Evolutionary conservation across 2,329 filamentous ascomycete genomes (phyloP), one percentile per base, ranked within the genome.

Genomic region (Colletotrichum caudatum): DNA sequence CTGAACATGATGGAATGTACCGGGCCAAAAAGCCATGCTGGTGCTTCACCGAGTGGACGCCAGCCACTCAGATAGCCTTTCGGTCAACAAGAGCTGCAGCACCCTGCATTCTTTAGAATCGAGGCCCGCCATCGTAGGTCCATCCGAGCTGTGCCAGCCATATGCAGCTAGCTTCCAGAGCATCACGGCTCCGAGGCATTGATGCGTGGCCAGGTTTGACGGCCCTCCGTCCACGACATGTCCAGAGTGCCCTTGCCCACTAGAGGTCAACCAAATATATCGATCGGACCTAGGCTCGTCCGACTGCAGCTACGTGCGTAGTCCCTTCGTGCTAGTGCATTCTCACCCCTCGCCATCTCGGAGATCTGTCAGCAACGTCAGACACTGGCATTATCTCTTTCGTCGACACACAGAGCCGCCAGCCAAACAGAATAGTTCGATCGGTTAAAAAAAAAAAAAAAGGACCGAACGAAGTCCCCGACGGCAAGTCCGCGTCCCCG

Each of bases 21-120:
- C 69, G 16, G 16, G 51, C 64, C 57, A 51, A 26, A 12, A 12
- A 26, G 18, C 26, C 37, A 66, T 66, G 65, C 39, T 41, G 54
- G 14, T 64, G 53, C 69, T 72, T 72, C 69, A 72, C 69, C 69
- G 69, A 69, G 60, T 72, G 20, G 6, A 53, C 37, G 29, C 46
- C 59, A 69, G 65, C 69, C 69, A 72, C 65, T 72, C 59, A 64
- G 65, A 39, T 41, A 35, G 39, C 26, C 23, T 23, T 41, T 69
- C 69, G 69, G 69, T 72, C 65, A 72, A 16, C 48, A 56, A 23
- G 23, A 48, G 20, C 39, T 71, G 69, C 69, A 64, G 65, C 54
- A 60, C 69, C 59, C 65, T 69, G 69, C 69, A 60, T 33, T 69
- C 41, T 72, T 64, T 39, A 48, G 65, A 50, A 60, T 37, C 54